These are phyloP conservation scores for Calonectria ilicicola DNA, from an alignment of 2,329 filamentous ascomycete genomes.

Conservation along the genomic window DNA sequence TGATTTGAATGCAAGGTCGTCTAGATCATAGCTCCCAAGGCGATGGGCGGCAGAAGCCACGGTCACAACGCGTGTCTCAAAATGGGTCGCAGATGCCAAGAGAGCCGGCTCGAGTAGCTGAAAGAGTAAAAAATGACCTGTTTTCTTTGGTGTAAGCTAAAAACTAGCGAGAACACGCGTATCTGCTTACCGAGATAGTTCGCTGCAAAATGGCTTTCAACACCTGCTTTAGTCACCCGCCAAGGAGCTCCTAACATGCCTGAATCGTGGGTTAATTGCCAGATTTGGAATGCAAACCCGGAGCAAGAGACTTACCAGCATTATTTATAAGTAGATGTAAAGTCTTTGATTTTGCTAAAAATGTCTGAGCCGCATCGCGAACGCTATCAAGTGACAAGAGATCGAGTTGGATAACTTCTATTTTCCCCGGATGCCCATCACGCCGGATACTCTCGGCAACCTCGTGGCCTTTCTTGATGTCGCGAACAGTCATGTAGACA, in stretches of 20 bases:
- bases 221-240: neutral
- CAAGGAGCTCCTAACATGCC: neutral
- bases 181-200: neutral
- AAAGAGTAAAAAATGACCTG: conserved; percentile 13
- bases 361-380: neutral
- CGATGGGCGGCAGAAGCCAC: conserved; percentile 4
- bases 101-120: neutral
- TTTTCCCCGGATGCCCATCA: neutral
- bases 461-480: neutral
- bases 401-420: conserved; percentile 6
- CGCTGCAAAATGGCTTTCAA: conserved; percentile 6
- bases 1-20: neutral
- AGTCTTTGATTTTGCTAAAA: neutral
- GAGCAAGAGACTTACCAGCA: neutral
- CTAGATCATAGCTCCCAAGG: neutral
- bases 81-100: neutral
- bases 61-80: neutral
- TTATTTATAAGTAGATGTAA: neutral
- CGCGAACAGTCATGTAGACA: neutral
- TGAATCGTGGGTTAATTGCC: neutral
- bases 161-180: rapidly evolving
- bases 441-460: neutral
- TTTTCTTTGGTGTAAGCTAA: neutral
- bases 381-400: neutral
- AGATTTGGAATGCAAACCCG: too few relatives aligned